Percentiles rank a stretch among this genome's conserved stretches.
Conservation (phyloP, 1,284 basidiomycete species). For the Neonothopanus nambi region DNA sequence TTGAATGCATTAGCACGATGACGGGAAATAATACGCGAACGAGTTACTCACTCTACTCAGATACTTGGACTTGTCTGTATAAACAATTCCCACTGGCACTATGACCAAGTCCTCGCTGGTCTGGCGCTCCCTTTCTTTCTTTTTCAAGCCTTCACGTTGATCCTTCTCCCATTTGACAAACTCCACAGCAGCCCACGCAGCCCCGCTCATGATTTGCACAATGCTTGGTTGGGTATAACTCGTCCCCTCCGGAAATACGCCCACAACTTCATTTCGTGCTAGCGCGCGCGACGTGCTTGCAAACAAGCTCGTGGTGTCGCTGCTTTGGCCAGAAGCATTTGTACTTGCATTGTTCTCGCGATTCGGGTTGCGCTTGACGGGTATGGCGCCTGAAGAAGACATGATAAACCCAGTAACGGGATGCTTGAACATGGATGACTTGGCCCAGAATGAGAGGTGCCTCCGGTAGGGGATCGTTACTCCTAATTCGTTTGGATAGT, state of each 20-base stretch:
- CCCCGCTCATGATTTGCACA: constrained; percentile 72
- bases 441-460: constrained; percentile 78
- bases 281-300: constrained; percentile 63
- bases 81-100: constrained; percentile 72
- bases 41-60: constrained; percentile 47
- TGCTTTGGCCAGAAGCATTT: constrained; percentile 7
- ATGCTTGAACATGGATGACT: constrained; percentile 63
- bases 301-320: constrained; percentile 44
- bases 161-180: constrained; percentile 51
- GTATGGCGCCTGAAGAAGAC: constrained; percentile 71
- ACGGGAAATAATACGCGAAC: constrained; percentile 1
- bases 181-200: constrained; percentile 79
- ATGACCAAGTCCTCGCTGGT: constrained; percentile 42
- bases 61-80: constrained; percentile 74
- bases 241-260: constrained; percentile 77
- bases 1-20: not conserved
- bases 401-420: constrained; percentile 57
- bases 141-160: constrained; percentile 22
- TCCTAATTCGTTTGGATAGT: constrained; percentile 27
- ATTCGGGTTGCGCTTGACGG: constrained; percentile 57
- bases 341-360: constrained; percentile 25
- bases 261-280: constrained; percentile 58
- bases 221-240: constrained; percentile 67
- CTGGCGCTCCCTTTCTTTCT: constrained; percentile 17
- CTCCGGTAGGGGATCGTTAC: constrained; percentile 58